Evolutionary conservation across 805 yeast species (phyloP).

Genomic region (Schizosaccharomyces octosporus): DNA sequence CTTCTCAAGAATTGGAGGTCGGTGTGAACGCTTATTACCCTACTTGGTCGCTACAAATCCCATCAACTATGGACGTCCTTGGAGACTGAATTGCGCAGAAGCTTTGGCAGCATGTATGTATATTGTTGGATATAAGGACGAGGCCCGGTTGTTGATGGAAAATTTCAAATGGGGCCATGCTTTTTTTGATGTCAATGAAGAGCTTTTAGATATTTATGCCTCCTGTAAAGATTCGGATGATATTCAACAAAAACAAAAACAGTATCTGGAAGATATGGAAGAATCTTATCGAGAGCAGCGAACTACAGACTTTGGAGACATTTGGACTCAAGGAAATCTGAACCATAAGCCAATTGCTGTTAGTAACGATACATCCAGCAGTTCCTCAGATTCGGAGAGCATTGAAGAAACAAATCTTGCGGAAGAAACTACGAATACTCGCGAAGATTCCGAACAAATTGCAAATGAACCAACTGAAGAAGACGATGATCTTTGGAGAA

Average conservation of each 20-base stretch:
- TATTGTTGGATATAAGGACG: conserved; percentile 69
- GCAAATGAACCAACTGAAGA: neutral
- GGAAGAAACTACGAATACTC: no score
- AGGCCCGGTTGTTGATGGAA: conserved; percentile 56
- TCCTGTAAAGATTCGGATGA: conserved; percentile 61
- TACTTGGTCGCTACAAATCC: conserved; percentile 90
- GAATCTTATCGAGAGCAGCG: conserved; percentile 40
- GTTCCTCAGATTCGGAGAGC: neutral
- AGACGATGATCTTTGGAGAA: neutral
- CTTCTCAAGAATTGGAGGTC: conserved; percentile 74
- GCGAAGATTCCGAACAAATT: neutral
- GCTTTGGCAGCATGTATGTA: conserved; percentile 94
- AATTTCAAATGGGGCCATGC: conserved; percentile 89
- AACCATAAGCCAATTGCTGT: neutral
- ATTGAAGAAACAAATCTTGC: neutral
- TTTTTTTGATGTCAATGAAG: conserved; percentile 60
- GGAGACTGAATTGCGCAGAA: conserved; percentile 89
- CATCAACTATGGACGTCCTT: conserved; percentile 87
- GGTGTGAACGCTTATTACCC: conserved; percentile 64
- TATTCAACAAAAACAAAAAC: conserved; percentile 44
- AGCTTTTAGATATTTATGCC: conserved; percentile 48
- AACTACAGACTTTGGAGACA: conserved; percentile 11
- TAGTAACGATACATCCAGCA: neutral
- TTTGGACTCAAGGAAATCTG: neutral
- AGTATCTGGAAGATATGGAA: conserved; percentile 47